phyloP scores from a whole-genome alignment of 2,329 filamentous ascomycete genomes.

The Colletotrichum sp. region DNA sequence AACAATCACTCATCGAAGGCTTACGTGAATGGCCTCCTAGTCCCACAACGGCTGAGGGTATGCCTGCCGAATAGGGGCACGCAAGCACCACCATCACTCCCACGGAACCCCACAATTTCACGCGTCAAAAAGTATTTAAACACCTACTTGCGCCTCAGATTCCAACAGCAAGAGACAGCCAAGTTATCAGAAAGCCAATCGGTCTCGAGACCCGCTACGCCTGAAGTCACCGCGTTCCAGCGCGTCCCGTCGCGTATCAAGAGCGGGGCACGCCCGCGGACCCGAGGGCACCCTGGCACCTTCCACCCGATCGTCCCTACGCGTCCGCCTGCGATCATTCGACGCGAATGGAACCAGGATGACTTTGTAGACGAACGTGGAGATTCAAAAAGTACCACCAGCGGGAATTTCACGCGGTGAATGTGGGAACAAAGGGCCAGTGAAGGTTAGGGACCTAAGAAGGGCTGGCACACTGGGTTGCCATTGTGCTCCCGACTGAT shows the following conservation, averaged over 20 bases:
- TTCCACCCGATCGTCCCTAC: not conserved
- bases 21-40: too few relatives aligned
- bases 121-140: not conserved
- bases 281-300: not conserved
- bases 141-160: accelerated
- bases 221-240: not conserved
- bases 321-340: not conserved
- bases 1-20: not conserved
- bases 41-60: too few relatives aligned
- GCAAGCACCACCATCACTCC: not conserved
- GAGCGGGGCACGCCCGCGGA: not conserved
- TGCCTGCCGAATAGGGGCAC: not conserved
- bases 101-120: not conserved
- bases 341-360: not conserved
- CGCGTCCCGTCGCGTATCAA: not conserved
- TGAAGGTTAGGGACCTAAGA: not conserved
- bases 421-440: accelerated
- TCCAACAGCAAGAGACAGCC: accelerated
- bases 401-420: not conserved
- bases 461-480: not conserved
- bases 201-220: too few relatives aligned
- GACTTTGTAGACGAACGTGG: not conserved
- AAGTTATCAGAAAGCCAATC: too few relatives aligned
- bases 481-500: too few relatives aligned
- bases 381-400: not conserved